phyloP scores from a whole-genome alignment of 192 early-diverging fungal genomes.

The Cetraspora pellucida region DNA sequence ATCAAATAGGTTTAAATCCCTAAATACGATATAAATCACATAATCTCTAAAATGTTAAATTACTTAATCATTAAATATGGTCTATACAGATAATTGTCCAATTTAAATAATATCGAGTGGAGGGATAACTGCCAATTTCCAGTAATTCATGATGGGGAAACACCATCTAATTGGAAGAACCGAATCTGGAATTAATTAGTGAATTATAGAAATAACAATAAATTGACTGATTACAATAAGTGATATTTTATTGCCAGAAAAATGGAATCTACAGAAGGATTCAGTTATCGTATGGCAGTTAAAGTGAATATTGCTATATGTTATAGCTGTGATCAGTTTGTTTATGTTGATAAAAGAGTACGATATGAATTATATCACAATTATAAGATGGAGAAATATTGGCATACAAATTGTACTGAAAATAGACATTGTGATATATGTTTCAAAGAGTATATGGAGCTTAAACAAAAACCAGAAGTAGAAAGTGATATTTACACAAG shows the following conservation, averaged over 20 bases:
- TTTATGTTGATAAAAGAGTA: background rate
- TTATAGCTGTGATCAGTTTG: constrained; percentile 13
- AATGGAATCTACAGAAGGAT: background rate
- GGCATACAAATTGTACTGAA: too few species aligned
- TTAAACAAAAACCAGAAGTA: too few species aligned
- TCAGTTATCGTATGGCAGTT: background rate
- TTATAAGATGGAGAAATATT: constrained; percentile 10
- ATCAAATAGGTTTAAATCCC: constrained; percentile 13
- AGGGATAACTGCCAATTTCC: constrained; percentile 14
- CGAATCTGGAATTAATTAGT: constrained; percentile 10
- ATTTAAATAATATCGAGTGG: background rate
- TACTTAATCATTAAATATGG: too few species aligned
- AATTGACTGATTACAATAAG: constrained; percentile 5
- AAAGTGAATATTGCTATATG: constrained; percentile 19
- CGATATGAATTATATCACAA: background rate
- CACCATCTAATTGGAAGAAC: constrained; percentile 16
- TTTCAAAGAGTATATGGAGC: too few species aligned
- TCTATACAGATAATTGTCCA: too few species aligned
- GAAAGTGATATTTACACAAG: too few species aligned
- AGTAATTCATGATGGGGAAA: background rate
- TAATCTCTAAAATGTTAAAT: background rate
- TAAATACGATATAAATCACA: constrained; percentile 14
- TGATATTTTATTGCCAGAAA: constrained; percentile 12
- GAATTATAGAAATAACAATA: constrained; percentile 21
- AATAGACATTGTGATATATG: too few species aligned